Base-by-base conservation (phyloP, 257 asterid genomes). In the Jasminum sambac region DNA sequence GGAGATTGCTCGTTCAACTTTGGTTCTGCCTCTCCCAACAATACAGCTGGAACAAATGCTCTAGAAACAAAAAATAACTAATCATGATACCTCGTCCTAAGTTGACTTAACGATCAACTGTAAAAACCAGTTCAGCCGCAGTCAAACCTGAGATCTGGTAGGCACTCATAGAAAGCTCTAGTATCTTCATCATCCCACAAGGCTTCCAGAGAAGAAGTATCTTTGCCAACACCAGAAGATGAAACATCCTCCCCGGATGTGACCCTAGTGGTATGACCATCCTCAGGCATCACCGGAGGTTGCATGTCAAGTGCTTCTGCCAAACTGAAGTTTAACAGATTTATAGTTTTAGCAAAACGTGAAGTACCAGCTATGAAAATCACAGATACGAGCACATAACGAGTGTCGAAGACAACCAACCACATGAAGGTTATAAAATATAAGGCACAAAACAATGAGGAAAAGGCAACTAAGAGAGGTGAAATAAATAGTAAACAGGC, bases 131-230 rank as follows among this genome's bases (percentile, higher is more conserved):
- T 55, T 55, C 46, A 37, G 26, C 36, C 12, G 48, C 36, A 61
- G 59, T 24, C n/a, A 57, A 61, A 91, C 99, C 99, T 91, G 71
- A 95, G 96, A 84, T 95, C 99, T 11, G 98, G 98, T 58, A 95
- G 89, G 88, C 89, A 80, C 81, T 95, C 98, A 2, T 95, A 95
- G 90, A 95, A 95, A 81, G 97, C 82, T 84, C 87, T 87, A 13
- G 99, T 95, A 86, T 95, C 99, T 74, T 95, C 99, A 74, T 95
- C 99, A 71, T 95, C 99, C 99, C 99, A 95, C 39, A 95, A 79
- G 58, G 97, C 91, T 78, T 95, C 99, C 70, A 78, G 79, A 67
- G 83, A 71, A 64, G 96, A 85, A 77, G 93, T 81, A 78, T 91
- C 98, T 80, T 90, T 95, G 66, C 90, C 85, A 62, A 90, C 77